Conservation (phyloP, 352 stramenopile genomes). For the Phytopythium boreale region DNA sequence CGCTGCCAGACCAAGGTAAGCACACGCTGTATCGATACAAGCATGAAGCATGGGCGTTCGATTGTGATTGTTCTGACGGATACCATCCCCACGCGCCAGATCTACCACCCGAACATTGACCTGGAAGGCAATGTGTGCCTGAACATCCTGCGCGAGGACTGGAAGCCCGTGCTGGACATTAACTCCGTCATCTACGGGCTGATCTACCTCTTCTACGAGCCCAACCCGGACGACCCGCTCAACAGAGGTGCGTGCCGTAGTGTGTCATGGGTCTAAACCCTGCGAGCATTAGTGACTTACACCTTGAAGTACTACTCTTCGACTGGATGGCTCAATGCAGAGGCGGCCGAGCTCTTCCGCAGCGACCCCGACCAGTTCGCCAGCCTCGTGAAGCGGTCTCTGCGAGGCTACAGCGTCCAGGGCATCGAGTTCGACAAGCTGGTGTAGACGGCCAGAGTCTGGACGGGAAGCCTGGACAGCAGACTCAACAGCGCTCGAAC, state of each 20-base stretch:
- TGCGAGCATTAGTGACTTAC: not conserved
- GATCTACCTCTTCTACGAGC: constrained; percentile 99
- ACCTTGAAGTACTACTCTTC: too few species aligned
- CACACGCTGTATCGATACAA: not conserved
- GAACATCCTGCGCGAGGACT: constrained; percentile 98
- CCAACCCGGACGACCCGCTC: constrained; percentile 98
- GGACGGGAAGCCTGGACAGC: not conserved
- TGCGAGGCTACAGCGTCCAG: constrained; percentile 78
- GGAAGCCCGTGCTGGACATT: constrained; percentile 98
- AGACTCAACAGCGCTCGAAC: not conserved
- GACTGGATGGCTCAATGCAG: constrained; percentile 29
- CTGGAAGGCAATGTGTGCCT: constrained; percentile 98
- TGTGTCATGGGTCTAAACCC: not conserved
- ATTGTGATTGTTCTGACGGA: not conserved
- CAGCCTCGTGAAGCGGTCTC: constrained; percentile 83
- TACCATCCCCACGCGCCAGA: constrained; percentile 41
- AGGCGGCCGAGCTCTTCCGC: constrained; percentile 96
- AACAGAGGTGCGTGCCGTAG: constrained; percentile 80
- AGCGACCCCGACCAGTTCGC: constrained; percentile 93
- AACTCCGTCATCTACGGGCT: constrained; percentile 99
- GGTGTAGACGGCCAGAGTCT: constrained; percentile 35
- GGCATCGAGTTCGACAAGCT: constrained; percentile 83
- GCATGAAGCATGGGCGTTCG: too few species aligned
- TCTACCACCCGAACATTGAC: constrained; percentile 99
- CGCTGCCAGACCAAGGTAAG: constrained; percentile 93